Percentiles rank a stretch among this genome's conserved stretches.
These are phyloP conservation scores for Choanephora cucurbitarum DNA, from an alignment of 371 early-diverging fungal genomes.

Conservation along the genomic window DNA sequence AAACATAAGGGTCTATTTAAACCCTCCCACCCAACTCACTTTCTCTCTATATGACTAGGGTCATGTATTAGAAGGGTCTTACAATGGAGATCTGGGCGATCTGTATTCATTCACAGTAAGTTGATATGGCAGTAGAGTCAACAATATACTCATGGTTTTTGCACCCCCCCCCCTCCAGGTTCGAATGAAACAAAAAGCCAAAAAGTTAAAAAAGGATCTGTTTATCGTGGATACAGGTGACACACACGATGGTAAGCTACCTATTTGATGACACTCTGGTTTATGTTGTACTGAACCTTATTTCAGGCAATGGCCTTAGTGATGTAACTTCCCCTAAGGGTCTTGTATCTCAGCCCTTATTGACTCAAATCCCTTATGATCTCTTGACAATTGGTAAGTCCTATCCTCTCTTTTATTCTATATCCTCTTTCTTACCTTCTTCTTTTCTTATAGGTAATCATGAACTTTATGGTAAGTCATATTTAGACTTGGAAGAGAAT, in stretches of 20 bases:
- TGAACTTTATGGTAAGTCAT: slow-evolving; percentile 52
- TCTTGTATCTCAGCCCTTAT: slow-evolving; percentile 45
- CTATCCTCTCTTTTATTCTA: too few relatives aligned
- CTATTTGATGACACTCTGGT: not conserved
- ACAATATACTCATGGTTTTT: too few relatives aligned
- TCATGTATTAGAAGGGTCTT: slow-evolving; percentile 44
- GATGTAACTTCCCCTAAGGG: slow-evolving; percentile 51
- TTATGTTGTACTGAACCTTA: not conserved
- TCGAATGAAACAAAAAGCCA: slow-evolving; percentile 54
- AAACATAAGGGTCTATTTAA: too few relatives aligned
- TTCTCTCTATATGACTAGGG: slow-evolving; percentile 24
- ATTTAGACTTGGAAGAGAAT: not conserved
- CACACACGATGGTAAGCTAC: slow-evolving; percentile 53
- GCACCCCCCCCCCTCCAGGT: too few relatives aligned
- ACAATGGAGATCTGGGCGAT: slow-evolving; percentile 59
- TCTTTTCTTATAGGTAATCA: slow-evolving; percentile 52
- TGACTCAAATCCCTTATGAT: slow-evolving; percentile 52
- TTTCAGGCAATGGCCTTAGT: slow-evolving; percentile 49
- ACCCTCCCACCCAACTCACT: too few relatives aligned
- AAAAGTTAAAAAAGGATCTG: slow-evolving; percentile 48
- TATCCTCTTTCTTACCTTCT: not conserved
- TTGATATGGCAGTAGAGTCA: too few relatives aligned
- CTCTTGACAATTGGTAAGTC: slow-evolving; percentile 43
- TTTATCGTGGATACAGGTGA: slow-evolving; percentile 64
- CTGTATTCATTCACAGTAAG: slow-evolving; percentile 55